Conservation (phyloP, 1,284 basidiomycete species). For the Paramarasmius palmivorus region DNA sequence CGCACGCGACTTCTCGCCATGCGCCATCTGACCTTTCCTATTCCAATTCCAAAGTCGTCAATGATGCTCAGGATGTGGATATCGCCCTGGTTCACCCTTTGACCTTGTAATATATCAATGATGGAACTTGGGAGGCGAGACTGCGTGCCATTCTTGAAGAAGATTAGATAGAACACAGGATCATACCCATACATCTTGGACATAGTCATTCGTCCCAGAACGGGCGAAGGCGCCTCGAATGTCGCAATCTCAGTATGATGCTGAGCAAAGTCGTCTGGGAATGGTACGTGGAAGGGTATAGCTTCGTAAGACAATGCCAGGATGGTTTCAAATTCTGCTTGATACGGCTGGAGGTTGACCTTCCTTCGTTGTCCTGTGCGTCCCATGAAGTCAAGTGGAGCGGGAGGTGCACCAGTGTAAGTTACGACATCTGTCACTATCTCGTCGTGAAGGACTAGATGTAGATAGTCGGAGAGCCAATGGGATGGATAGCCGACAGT, state of each 20-base stretch:
- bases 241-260: constrained; percentile 27
- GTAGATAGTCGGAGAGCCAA: constrained; percentile 35
- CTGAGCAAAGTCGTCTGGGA: constrained; percentile 23
- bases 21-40: neutral
- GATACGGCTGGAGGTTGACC: constrained; percentile 33
- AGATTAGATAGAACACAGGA: neutral
- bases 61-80: constrained; percentile 7
- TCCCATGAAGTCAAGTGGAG: constrained; percentile 26
- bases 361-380: constrained; percentile 18
- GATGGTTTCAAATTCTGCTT: constrained; percentile 32
- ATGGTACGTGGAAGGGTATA: constrained; percentile 30
- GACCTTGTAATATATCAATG: constrained; percentile 5
- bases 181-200: neutral
- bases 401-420: constrained; percentile 27
- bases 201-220: neutral
- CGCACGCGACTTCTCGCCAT: constrained; percentile 5
- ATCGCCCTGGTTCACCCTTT: neutral
- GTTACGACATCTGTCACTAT: constrained; percentile 26
- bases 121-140: neutral
- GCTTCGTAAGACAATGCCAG: constrained; percentile 26
- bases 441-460: constrained; percentile 27
- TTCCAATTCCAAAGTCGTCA: constrained; percentile 1
- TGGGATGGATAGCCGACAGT: constrained; percentile 34
- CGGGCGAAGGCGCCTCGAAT: constrained; percentile 22
- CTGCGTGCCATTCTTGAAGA: neutral